Evolutionary conservation across 345 rosid genomes (phyloP), one percentile per base, ranked within the genome.

Genomic region (Eutrema yunnanense): DNA sequence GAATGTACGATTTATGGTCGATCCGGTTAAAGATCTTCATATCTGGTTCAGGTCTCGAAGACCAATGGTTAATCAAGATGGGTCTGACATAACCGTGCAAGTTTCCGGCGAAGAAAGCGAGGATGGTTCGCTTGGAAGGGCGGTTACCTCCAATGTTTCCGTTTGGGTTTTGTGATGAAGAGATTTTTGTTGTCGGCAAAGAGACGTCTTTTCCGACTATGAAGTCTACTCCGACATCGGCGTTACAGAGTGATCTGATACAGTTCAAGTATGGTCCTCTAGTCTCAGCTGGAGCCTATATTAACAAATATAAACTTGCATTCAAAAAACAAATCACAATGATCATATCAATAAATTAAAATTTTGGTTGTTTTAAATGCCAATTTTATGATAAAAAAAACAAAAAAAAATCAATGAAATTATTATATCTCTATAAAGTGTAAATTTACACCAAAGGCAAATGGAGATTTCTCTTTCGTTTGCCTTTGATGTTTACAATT

Each of bases 91-190:
- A 84, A 49, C 96, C 93, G 0, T 92, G 93, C 81, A 85, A 79
- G 66, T 81, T 78, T 8, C 98, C 96, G 2, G 93, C 98, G 65
- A 88, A 90, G 77, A 92, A 92, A 67, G 93, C 96, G 8, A 92
- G 90, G 29, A 80, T 72, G 44, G 73, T 63, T 51, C 96, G 83
- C 62, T 86, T 87, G 5, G 82, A 83, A 51, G 90, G 88, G 34
- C 89, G 86, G 59, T 75, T 87, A 34, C 96, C 98, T 59, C 98
- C 96, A 12, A 90, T 67, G 9, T 84, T 79, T 52, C 80, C 80
- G 33, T 67, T 69, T 36, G 96, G 91, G 63, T 77, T 75, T 79
- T 82, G 84, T 0, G 56, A 53, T 2, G 90, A 82, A 40, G 83
- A 86, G 54, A 92, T 65, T 43, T 83, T 81, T 32, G 96, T 88